Conservation (phyloP, 495 filamentous ascomycete species). For the Hypoxylon cercidicola region DNA sequence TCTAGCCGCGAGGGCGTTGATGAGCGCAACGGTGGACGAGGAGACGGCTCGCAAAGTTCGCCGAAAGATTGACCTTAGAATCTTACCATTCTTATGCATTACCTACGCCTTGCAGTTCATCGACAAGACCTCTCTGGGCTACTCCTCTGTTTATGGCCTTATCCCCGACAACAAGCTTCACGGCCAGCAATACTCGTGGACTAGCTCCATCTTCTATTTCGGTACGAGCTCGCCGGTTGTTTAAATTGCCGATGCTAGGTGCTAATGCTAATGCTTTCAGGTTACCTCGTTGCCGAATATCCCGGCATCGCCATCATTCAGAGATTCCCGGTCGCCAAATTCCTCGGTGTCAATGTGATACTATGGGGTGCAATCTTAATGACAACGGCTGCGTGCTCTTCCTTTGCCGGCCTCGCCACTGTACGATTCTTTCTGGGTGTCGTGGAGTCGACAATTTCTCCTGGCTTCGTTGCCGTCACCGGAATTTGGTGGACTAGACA, state of each 20-base stretch:
- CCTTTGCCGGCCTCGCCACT: constrained; percentile 33
- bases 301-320: constrained; percentile 62
- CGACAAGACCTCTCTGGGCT: constrained; percentile 34
- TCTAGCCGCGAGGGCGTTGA: constrained; percentile 37
- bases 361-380: constrained; percentile 35
- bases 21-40: constrained; percentile 29
- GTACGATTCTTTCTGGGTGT: constrained; percentile 38
- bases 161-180: constrained; percentile 34
- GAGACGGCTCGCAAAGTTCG: constrained; percentile 33
- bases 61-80: constrained; percentile 42
- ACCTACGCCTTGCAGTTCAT: constrained; percentile 37
- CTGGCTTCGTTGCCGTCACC: constrained; percentile 38
- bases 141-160: constrained; percentile 36
- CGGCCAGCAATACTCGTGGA: constrained; percentile 64
- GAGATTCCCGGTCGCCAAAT: constrained; percentile 59
- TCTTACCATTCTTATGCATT: constrained; percentile 37
- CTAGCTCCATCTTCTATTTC: constrained; percentile 41
- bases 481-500: constrained; percentile 41
- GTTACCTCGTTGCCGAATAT: constrained; percentile 57
- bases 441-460: constrained; percentile 36
- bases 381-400: constrained; percentile 40
- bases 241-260: no score
- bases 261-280: constrained; percentile 10
- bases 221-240: no score
- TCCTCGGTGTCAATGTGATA: constrained; percentile 43